phyloP scores from a whole-genome alignment of 495 filamentous ascomycete species.

The Entonaema liquescens region DNA sequence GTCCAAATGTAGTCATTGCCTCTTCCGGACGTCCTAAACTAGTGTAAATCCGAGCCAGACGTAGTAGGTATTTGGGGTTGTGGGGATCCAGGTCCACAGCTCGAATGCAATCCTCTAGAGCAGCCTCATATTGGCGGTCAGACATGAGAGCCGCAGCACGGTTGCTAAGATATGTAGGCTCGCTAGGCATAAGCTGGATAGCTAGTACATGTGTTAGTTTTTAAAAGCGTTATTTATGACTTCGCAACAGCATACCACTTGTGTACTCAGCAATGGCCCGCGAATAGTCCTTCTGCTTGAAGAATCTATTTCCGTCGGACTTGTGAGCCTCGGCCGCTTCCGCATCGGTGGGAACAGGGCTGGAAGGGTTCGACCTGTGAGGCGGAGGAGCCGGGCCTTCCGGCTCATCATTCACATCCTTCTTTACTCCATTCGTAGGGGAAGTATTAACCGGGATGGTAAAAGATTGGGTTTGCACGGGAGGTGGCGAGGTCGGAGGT shows the following conservation, averaged over 20 bases:
- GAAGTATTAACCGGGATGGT: slow-evolving; percentile 43
- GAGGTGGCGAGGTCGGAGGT: slow-evolving; percentile 55
- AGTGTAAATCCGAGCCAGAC: slow-evolving; percentile 88
- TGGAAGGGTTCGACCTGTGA: slow-evolving; percentile 71
- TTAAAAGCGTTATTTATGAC: background rate
- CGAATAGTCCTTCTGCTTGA: slow-evolving; percentile 87
- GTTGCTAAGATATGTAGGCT: slow-evolving; percentile 92
- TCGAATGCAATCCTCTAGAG: slow-evolving; percentile 82
- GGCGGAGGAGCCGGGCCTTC: slow-evolving; percentile 81
- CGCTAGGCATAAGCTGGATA: slow-evolving; percentile 78
- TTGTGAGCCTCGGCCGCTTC: slow-evolving; percentile 90
- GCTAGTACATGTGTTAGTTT: slow-evolving; percentile 61
- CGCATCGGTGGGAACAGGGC: slow-evolving; percentile 61
- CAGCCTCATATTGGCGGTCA: slow-evolving; percentile 75
- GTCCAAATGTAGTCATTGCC: slow-evolving; percentile 78
- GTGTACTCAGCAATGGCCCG: slow-evolving; percentile 91
- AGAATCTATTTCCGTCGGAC: slow-evolving; percentile 91
- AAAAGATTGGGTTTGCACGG: slow-evolving; percentile 43
- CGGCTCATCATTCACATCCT: slow-evolving; percentile 46
- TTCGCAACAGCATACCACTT: slow-evolving; percentile 69
- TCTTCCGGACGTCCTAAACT: slow-evolving; percentile 84
- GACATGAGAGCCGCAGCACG: slow-evolving; percentile 93
- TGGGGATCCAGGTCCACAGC: slow-evolving; percentile 82
- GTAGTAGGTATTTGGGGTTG: slow-evolving; percentile 86
- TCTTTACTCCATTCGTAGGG: slow-evolving; percentile 47